Evolutionary conservation across 2,329 filamentous ascomycete genomes (phyloP), one percentile per base, ranked within the genome.

Genomic region (Hypoxylon sp.): DNA sequence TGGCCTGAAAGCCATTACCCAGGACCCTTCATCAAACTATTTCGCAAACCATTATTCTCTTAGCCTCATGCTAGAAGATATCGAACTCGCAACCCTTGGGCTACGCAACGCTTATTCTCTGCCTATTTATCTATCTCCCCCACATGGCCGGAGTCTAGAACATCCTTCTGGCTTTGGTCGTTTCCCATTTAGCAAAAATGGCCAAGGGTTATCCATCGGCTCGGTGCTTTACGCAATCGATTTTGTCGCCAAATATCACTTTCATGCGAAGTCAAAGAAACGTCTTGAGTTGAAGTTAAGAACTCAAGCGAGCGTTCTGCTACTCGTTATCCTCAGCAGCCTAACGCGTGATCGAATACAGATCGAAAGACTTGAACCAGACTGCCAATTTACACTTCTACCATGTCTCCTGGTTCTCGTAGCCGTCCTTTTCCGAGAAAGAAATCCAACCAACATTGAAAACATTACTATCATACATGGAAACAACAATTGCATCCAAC

Each of bases 401-500:
- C 15, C 31, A 32, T 19, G 5, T 24, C 10, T 53, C 15, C n/a
- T 53, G 6, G 3, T 29, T 15, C 32, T 53, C 4, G 11, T 35
- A 4, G 11, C 19, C 21, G 6, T 53, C 50, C 1, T 17, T 21
- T 53, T 13, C 13, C n/a, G 29, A 53, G 2, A 21, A 4, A 37
- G 6, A 37, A 19, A 17, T 47, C 6, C 10, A 24, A 8, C 7
- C 4, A 6, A 13, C 15, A 15, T 37, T 6, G 21, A 29, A 24
- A 50, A 50, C 27, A 32, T 17, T 2, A 31, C 21, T 13, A 31
- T 6, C 13, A 31, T 50, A 27, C 24, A 50, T 6, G 47, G 27
- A 17, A 31, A 50, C n/a, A 29, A 50, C 11, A 50, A 50, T 50
- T 29, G 3, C n/a, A 50, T 50, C 24, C 47, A 31, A 13, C 47